Conservation (phyloP, 2,329 filamentous ascomycete species). For the Erysiphe neolycopersici region DNA sequence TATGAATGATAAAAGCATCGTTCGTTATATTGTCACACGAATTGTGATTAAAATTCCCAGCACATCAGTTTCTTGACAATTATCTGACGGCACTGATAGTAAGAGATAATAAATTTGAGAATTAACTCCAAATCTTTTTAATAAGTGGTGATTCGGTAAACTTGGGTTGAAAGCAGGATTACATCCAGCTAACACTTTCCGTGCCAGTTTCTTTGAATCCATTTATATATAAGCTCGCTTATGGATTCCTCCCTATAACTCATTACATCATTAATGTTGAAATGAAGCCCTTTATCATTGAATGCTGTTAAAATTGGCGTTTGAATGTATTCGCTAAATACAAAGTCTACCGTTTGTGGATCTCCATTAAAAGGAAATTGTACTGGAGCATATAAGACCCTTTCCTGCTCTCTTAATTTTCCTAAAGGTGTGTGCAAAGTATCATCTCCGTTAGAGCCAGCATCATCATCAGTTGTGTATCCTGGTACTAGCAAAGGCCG, state of each 20-base stretch:
- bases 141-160: no score
- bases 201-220: conserved; percentile 32
- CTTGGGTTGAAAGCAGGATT: no score
- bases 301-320: conserved; percentile 55
- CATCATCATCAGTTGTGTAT: conserved; percentile 75
- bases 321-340: conserved; percentile 81
- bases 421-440: conserved; percentile 51
- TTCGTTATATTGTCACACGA: no score
- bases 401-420: conserved; percentile 56
- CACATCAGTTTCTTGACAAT: no score
- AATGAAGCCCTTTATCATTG: conserved; percentile 28
- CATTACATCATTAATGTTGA: conserved; percentile 20
- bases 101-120: no score
- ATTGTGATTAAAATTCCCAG: no score
- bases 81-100: no score
- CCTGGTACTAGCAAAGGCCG: conserved; percentile 28
- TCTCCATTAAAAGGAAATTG: conserved; percentile 26
- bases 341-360: conserved; percentile 55
- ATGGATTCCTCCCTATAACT: conserved; percentile 26
- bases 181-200: conserved; percentile 7
- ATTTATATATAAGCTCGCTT: conserved; percentile 26
- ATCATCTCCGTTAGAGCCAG: conserved; percentile 66
- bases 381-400: conserved; percentile 42
- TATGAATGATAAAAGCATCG: no score
- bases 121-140: no score